These are phyloP conservation scores for Clitocybe nebularis DNA, from an alignment of 1,284 basidiomycete genomes.

Conservation along the genomic window DNA sequence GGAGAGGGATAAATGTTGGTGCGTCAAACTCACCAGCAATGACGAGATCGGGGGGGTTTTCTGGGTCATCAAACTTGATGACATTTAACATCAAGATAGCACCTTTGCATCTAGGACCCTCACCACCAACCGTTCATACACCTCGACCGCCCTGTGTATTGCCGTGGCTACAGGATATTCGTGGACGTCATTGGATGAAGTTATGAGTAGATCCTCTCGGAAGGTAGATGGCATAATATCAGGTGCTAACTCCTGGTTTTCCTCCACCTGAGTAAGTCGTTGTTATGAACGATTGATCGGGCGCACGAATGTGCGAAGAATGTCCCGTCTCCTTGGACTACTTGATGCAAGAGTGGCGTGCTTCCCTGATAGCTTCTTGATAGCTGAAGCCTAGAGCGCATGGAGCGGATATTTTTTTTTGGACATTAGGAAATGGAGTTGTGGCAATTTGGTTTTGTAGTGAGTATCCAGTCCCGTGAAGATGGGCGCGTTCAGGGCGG, in stretches of 20 bases:
- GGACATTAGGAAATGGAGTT: too few species aligned
- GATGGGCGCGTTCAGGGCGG: too few species aligned
- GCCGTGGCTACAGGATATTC: constrained; percentile 95
- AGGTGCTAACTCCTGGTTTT: constrained; percentile 75
- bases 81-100: too few species aligned
- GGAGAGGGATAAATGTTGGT: neutral
- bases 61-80: constrained; percentile 66
- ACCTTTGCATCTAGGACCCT: too few species aligned
- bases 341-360: constrained; percentile 83
- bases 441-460: too few species aligned
- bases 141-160: constrained; percentile 88
- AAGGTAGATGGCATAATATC: constrained; percentile 90
- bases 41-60: constrained; percentile 89
- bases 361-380: constrained; percentile 70
- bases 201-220: constrained; percentile 73
- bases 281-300: neutral
- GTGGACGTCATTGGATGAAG: constrained; percentile 72
- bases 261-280: neutral
- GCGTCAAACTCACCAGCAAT: constrained; percentile 65
- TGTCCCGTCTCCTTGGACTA: constrained; percentile 82
- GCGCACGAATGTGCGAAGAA: constrained; percentile 75
- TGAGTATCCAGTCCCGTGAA: too few species aligned
- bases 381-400: constrained; percentile 68
- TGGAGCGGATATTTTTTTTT: constrained; percentile 60
- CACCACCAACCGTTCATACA: constrained; percentile 85